Percentiles rank a stretch among this genome's conserved stretches.
phyloP scores from a whole-genome alignment of 441 rosid genomes.

The Pelargonium cotyledonis region DNA sequence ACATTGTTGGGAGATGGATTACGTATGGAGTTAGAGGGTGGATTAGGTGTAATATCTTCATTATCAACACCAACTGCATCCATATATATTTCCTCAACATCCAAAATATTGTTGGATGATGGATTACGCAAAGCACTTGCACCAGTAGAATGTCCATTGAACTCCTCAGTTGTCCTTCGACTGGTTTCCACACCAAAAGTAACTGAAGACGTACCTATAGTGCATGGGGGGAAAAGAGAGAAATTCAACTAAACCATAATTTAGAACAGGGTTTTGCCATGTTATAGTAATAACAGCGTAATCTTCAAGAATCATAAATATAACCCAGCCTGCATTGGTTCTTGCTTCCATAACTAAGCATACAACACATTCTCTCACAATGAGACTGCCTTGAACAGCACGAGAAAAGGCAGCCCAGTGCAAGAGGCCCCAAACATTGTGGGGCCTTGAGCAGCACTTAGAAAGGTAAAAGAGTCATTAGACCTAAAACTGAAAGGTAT shows the following conservation, averaged over 20 bases:
- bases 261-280: not conserved
- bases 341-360: not conserved
- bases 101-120: slow-evolving; percentile 36
- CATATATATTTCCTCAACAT: slow-evolving; percentile 58
- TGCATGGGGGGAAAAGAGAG: not conserved
- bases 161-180: slow-evolving; percentile 29
- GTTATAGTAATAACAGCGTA: not conserved
- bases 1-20: slow-evolving; percentile 3
- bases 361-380: not conserved
- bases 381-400: not conserved
- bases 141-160: slow-evolving; percentile 28
- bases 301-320: not conserved
- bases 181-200: slow-evolving; percentile 25
- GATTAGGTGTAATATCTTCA: slow-evolving; percentile 23
- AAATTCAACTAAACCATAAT: not conserved
- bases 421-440: not conserved
- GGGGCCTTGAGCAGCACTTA: not conserved
- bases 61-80: slow-evolving; percentile 35
- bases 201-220: slow-evolving; percentile 35
- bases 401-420: not conserved
- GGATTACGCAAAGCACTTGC: slow-evolving; percentile 32
- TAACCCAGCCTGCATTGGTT: not conserved
- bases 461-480: not conserved
- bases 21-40: slow-evolving; percentile 20
- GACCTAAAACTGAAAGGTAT: not conserved